phyloP scores from a whole-genome alignment of 768 basidiomycete genomes.

The Mrakia gelida region DNA sequence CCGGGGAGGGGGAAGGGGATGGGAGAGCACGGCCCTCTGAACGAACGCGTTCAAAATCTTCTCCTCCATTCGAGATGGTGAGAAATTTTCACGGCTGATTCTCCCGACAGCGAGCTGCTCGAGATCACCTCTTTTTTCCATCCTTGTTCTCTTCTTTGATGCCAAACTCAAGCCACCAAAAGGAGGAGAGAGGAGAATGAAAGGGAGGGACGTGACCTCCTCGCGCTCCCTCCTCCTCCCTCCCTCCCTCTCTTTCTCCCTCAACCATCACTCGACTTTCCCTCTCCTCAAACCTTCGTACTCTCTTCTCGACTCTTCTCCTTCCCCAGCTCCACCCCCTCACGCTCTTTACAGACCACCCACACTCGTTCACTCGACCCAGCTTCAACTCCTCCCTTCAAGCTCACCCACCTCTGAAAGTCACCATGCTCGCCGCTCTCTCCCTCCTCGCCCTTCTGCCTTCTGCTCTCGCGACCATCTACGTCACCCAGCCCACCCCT shows the following conservation, averaged over 20 bases:
- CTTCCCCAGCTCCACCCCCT: neutral
- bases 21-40: too few species aligned
- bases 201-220: neutral
- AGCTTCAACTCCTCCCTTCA: neutral
- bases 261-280: neutral
- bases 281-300: neutral
- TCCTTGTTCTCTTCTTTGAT: too few species aligned
- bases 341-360: slow-evolving; percentile 6
- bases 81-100: too few species aligned
- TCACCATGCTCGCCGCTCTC: slow-evolving; percentile 16
- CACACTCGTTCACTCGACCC: slow-evolving; percentile 12
- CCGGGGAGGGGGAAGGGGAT: too few species aligned
- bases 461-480: slow-evolving; percentile 11
- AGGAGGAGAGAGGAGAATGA: too few species aligned
- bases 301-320: neutral
- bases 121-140: too few species aligned
- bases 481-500: slow-evolving; percentile 14
- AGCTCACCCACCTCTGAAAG: neutral
- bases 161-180: neutral
- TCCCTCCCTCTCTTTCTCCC: neutral
- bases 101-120: too few species aligned
- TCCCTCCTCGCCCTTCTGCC: slow-evolving; percentile 11
- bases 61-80: too few species aligned
- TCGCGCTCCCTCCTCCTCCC: neutral
- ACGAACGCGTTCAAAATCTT: too few species aligned